Conservation (phyloP, 176 grass and related monocot genomes). For the Zoysia pacifica region DNA sequence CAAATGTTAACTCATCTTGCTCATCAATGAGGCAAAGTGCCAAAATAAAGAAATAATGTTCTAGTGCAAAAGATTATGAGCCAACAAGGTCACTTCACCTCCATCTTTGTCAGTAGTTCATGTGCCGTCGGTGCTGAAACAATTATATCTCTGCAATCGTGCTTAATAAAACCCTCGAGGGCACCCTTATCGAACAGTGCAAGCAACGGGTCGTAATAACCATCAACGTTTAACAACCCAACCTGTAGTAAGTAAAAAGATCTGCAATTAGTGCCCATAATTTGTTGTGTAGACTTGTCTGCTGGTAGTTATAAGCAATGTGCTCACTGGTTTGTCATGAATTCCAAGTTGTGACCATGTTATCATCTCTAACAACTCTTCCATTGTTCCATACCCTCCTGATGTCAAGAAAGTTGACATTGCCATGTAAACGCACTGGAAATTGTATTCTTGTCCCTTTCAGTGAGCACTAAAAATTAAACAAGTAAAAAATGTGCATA, state of each 20-base stretch:
- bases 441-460: background rate
- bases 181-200: conserved; percentile 84
- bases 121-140: conserved; percentile 71
- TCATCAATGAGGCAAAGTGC: conserved; percentile 23
- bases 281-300: conserved; percentile 11
- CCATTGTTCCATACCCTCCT: conserved; percentile 99
- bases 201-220: conserved; percentile 94
- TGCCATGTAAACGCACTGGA: conserved; percentile 11
- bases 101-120: conserved; percentile 87
- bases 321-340: conserved; percentile 88
- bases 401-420: conserved; percentile 33
- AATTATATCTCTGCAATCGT: conserved; percentile 74
- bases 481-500: conserved; percentile 29
- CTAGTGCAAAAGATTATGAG: background rate
- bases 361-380: conserved; percentile 97
- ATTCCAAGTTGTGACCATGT: conserved; percentile 98
- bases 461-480: background rate
- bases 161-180: conserved; percentile 88
- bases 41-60: background rate
- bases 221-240: conserved; percentile 90
- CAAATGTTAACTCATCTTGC: background rate
- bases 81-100: conserved; percentile 53
- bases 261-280: conserved; percentile 10
- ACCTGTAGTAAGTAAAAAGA: conserved; percentile 54
- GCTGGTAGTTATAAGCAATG: conserved; percentile 11